phyloP scores from a whole-genome alignment of 805 yeast species.

The Kodamaea laetipori region DNA sequence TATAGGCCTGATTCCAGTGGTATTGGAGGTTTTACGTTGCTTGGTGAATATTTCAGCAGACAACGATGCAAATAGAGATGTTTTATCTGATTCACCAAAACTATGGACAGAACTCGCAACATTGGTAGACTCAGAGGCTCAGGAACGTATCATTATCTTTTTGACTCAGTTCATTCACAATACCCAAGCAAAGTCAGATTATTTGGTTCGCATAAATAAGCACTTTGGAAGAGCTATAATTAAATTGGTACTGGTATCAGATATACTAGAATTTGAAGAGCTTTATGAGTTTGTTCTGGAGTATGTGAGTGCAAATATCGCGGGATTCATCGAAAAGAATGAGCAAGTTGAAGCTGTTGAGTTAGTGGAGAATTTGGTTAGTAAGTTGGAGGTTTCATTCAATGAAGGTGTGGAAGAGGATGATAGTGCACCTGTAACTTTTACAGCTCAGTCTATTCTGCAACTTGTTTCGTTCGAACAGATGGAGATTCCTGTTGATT shows the following conservation, averaged over 20 bases:
- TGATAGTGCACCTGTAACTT: neutral
- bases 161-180: constrained; percentile 36
- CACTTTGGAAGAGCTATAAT: neutral
- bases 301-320: constrained; percentile 6
- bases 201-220: constrained; percentile 18
- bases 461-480: constrained; percentile 8
- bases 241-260: neutral
- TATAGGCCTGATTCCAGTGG: neutral
- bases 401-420: neutral
- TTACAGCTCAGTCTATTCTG: constrained; percentile 2
- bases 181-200: constrained; percentile 22
- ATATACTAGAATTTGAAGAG: constrained; percentile 6
- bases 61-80: constrained; percentile 26
- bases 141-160: constrained; percentile 23
- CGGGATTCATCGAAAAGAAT: neutral
- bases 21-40: constrained; percentile 28
- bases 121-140: constrained; percentile 8
- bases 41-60: constrained; percentile 40
- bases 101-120: constrained; percentile 23
- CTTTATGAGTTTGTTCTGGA: constrained; percentile 10
- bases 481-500: constrained; percentile 2
- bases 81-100: constrained; percentile 8
- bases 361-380: neutral
- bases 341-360: neutral
- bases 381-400: constrained; percentile 1